These are phyloP conservation scores for Aspergillus funiculosus DNA, from an alignment of 495 filamentous ascomycete genomes.

Conservation along the genomic window DNA sequence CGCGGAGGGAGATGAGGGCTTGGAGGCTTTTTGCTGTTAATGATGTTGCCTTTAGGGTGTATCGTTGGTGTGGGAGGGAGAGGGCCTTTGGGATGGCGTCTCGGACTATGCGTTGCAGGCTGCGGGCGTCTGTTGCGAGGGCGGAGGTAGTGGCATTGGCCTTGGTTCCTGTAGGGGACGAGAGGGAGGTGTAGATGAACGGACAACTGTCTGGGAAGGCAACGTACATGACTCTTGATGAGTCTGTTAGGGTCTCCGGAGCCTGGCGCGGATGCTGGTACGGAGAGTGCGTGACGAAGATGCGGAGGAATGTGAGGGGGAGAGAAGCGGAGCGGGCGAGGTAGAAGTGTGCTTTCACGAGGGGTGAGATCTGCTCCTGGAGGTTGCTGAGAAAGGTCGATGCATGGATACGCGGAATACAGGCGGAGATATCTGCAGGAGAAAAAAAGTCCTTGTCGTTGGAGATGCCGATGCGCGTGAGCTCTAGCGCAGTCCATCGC, in stretches of 20 bases:
- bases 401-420: conserved; percentile 67
- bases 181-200: conserved; percentile 64
- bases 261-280: conserved; percentile 51
- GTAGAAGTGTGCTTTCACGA: conserved; percentile 76
- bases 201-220: conserved; percentile 75
- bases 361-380: conserved; percentile 62
- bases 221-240: conserved; percentile 63
- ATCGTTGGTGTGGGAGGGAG: conserved; percentile 61
- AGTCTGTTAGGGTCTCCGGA: conserved; percentile 40
- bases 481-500: conserved; percentile 69
- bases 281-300: conserved; percentile 67
- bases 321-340: conserved; percentile 57
- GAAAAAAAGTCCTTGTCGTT: not conserved
- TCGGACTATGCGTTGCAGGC: conserved; percentile 60
- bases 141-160: conserved; percentile 18
- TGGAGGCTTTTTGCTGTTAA: conserved; percentile 63
- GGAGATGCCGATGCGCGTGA: conserved; percentile 36
- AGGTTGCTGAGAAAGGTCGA: conserved; percentile 67
- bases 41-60: conserved; percentile 57
- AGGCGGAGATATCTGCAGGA: conserved; percentile 37
- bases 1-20: conserved; percentile 59
- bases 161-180: conserved; percentile 31
- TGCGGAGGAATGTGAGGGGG: conserved; percentile 64
- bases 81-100: conserved; percentile 75
- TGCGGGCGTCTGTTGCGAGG: conserved; percentile 50